Conservation (phyloP, 768 basidiomycete species). For the Tricholoma sp. region DNA sequence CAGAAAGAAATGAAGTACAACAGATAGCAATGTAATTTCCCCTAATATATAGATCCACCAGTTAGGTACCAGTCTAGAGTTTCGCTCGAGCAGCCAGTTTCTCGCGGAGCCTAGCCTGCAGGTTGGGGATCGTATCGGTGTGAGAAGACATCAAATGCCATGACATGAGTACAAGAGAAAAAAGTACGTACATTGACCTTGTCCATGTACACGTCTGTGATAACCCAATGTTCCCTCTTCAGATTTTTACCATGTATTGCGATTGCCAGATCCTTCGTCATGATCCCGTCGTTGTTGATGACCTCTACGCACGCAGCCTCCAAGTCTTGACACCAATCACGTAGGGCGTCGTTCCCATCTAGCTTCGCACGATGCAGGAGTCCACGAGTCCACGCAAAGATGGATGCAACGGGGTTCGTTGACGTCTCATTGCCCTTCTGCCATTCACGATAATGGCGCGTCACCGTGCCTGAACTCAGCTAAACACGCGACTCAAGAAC, state of each 20-base stretch:
- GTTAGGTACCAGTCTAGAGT: neutral
- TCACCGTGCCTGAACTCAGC: slow-evolving; percentile 62
- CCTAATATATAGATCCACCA: neutral
- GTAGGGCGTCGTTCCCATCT: slow-evolving; percentile 74
- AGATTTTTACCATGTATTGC: slow-evolving; percentile 89
- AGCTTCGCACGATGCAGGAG: slow-evolving; percentile 90
- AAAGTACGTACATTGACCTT: slow-evolving; percentile 70
- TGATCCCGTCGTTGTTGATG: slow-evolving; percentile 84
- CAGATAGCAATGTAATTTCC: neutral
- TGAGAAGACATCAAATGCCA: neutral
- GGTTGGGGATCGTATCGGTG: neutral
- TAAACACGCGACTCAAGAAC: neutral
- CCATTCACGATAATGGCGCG: slow-evolving; percentile 94
- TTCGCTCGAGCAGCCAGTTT: slow-evolving; percentile 29
- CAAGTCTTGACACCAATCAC: slow-evolving; percentile 69
- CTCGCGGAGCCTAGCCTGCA: slow-evolving; percentile 39
- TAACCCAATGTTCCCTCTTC: slow-evolving; percentile 96
- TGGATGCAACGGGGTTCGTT: slow-evolving; percentile 97
- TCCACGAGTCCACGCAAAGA: slow-evolving; percentile 98
- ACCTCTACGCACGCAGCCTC: slow-evolving; percentile 88
- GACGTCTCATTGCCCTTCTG: slow-evolving; percentile 98
- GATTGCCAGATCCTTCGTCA: slow-evolving; percentile 97
- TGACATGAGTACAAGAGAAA: neutral
- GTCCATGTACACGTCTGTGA: slow-evolving; percentile 92
- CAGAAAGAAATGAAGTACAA: neutral